Evolutionary conservation across 2,329 filamentous ascomycete genomes (phyloP), one percentile per base, ranked within the genome.

Genomic region (Aspergillus ochraceus): DNA sequence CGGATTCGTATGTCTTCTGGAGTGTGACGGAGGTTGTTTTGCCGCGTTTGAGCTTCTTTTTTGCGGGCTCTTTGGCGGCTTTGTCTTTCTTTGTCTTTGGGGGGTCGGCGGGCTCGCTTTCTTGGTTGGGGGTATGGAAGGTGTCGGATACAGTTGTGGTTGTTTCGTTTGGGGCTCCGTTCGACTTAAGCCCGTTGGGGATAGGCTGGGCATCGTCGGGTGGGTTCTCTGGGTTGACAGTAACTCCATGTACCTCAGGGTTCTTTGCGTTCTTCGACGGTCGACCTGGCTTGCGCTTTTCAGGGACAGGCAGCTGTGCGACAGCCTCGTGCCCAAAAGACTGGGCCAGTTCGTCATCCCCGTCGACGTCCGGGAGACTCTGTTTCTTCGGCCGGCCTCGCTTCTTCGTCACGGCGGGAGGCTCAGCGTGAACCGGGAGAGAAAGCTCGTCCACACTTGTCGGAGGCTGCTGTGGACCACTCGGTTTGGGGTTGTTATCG

Each of bases 11-110:
- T 4, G 68, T 62, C 47, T 72, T 75, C 19, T 70, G 68, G 3
- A 73, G 59, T 2, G 71, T 68, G 4, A 70, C 66, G 5, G 76
- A 77, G 0, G 72, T 76, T 5, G 76, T 76, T 59, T 80, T 80
- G 42, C 75, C 74, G 60, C 80, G 74, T 66, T 79, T 83, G 20
- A 73, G 54, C 54, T 78, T 79, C 63, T 71, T 78, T 74, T 77
- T 83, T 70, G 61, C 78, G 59, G 60, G 63, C 51, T 60, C 75
- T 65, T 60, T 76, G 68, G 56, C 8, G 4, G 51, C 52, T 51
- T 54, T 49, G 12, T 56, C 52, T 51, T 54, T 49, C 19, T 56
- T 49, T 3, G 51, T 10, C 12, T 11, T 66, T 61, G 14, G 19
- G 10, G 24, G 11, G 17, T 14, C 22, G 6, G 29, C n/a, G n/a